A percentile compares a stretch with the other conserved stretches of the same genome.
Evolutionary conservation across 2,329 filamentous ascomycete genomes (phyloP).

Genomic region (Trichoderma pleuroti): DNA sequence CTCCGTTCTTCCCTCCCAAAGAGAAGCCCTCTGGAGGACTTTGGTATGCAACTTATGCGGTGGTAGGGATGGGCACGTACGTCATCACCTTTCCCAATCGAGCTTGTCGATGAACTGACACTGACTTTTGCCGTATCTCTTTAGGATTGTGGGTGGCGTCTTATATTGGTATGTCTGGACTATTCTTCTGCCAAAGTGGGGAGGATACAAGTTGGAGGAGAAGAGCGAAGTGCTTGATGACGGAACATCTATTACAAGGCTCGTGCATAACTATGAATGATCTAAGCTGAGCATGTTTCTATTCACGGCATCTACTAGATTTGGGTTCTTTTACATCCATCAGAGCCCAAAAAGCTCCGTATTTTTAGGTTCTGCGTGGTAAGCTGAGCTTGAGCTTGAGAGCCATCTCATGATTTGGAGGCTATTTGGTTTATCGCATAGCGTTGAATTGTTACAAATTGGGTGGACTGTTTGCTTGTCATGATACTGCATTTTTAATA

Average conservation of each 20-base stretch:
- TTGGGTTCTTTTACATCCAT: neutral
- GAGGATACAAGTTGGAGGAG: constrained; percentile 61
- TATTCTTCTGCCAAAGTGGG: constrained; percentile 54
- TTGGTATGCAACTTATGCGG: constrained; percentile 53
- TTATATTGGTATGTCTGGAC: constrained; percentile 70
- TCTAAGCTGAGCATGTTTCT: neutral
- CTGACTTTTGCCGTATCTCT: neutral
- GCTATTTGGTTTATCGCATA: neutral
- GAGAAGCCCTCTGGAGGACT: constrained; percentile 43
- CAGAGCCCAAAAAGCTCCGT: neutral
- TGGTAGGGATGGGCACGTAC: constrained; percentile 52
- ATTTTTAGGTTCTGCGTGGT: neutral
- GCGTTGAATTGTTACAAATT: neutral
- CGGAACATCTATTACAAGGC: constrained; percentile 62
- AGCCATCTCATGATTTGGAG: neutral
- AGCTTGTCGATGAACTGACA: neutral
- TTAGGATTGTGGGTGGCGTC: constrained; percentile 54
- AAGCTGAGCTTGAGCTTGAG: neutral
- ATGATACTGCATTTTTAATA: neutral
- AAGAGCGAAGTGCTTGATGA: constrained; percentile 57
- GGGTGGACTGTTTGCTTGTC: neutral
- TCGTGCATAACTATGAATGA: constrained; percentile 37
- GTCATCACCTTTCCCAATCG: constrained; percentile 26
- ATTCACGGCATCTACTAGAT: neutral
- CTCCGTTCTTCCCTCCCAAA: constrained; percentile 60